Percentiles rank a stretch among this genome's conserved stretches.
Evolutionary conservation across 148 eudicot genomes (phyloP).

Genomic region (Camellia granthamiana): DNA sequence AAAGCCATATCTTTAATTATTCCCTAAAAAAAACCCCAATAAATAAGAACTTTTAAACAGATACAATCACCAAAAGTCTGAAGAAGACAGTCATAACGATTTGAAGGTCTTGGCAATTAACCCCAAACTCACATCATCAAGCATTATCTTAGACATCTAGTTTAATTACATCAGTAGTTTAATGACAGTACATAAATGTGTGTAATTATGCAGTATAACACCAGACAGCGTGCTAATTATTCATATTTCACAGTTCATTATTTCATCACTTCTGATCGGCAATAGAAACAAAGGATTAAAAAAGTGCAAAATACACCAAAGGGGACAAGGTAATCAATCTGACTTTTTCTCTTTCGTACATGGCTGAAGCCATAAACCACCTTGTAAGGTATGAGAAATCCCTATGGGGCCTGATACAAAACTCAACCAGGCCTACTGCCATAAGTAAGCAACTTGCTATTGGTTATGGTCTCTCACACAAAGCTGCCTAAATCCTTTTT

Average conservation of each 20-base stretch:
- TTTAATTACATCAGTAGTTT: not conserved
- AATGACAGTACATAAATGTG: not conserved
- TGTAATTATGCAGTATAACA: not conserved
- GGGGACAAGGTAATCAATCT: not conserved
- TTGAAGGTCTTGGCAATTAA: not conserved
- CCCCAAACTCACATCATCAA: not conserved
- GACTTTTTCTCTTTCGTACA: not conserved
- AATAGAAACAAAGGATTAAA: too few relatives aligned
- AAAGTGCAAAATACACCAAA: too few relatives aligned
- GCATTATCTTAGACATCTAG: not conserved
- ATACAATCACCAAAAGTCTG: not conserved
- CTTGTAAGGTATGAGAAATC: not conserved
- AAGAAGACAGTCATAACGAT: not conserved
- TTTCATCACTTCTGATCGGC: not conserved
- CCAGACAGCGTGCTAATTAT: not conserved
- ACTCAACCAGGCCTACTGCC: not conserved
- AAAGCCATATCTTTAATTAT: not conserved
- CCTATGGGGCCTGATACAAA: not conserved
- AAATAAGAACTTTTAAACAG: not conserved
- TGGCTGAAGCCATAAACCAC: not conserved
- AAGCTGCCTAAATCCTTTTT: too few relatives aligned
- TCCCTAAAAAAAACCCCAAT: not conserved
- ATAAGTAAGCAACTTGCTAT: not conserved
- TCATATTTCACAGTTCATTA: not conserved
- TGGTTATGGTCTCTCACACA: not conserved